Conservation (phyloP, 805 yeast genomes). For the Barnettozyma wickerhamii region DNA sequence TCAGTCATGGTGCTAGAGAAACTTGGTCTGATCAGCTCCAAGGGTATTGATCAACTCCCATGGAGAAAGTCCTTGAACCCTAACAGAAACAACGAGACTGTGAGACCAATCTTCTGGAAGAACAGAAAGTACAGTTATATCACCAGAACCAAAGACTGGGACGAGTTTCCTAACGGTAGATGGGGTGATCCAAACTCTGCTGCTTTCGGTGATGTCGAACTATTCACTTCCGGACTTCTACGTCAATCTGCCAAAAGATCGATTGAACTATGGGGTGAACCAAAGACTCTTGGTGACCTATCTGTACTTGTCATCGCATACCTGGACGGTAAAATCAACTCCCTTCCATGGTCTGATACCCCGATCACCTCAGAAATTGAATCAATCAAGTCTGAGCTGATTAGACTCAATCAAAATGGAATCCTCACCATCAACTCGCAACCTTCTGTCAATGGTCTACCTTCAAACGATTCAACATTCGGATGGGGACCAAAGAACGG, state of each 20-base stretch:
- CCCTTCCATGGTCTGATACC: slow-evolving; percentile 96
- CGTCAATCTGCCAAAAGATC: slow-evolving; percentile 82
- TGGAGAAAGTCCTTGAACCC: slow-evolving; percentile 91
- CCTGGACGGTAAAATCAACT: slow-evolving; percentile 61
- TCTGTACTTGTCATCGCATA: slow-evolving; percentile 62
- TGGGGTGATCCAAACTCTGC: slow-evolving; percentile 99
- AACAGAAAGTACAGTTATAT: slow-evolving; percentile 87
- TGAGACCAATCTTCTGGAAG: slow-evolving; percentile 96
- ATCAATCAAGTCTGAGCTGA: slow-evolving; percentile 52
- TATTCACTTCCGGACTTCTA: slow-evolving; percentile 72
- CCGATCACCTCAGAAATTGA: slow-evolving; percentile 75
- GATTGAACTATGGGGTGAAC: slow-evolving; percentile 84
- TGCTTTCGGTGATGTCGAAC: slow-evolving; percentile 88
- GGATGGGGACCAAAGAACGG: slow-evolving; percentile 98
- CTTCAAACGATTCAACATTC: slow-evolving; percentile 61
- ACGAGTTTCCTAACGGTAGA: slow-evolving; percentile 97
- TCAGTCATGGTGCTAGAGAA: slow-evolving; percentile 83
- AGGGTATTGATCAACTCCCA: slow-evolving; percentile 44
- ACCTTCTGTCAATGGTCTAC: slow-evolving; percentile 81
- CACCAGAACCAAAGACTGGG: slow-evolving; percentile 90
- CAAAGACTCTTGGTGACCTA: slow-evolving; percentile 55
- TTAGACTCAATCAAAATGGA: slow-evolving; percentile 61
- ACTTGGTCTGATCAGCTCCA: slow-evolving; percentile 47
- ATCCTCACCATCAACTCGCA: slow-evolving; percentile 88
- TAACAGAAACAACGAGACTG: slow-evolving; percentile 70